phyloP scores from a whole-genome alignment of 768 basidiomycete species.

The Coprinopsis marcescibilis region DNA sequence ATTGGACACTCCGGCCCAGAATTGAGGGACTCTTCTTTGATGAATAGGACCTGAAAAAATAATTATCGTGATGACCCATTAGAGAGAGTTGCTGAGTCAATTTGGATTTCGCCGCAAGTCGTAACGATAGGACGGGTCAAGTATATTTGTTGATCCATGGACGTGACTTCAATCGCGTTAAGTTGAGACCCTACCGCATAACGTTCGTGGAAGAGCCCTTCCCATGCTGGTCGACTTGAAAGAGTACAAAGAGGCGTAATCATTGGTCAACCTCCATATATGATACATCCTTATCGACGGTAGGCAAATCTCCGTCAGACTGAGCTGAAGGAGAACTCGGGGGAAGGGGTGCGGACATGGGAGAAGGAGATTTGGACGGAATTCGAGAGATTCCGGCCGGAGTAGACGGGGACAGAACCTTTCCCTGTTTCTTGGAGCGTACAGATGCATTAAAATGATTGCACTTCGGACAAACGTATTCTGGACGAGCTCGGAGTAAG shows the following conservation, averaged over 20 bases:
- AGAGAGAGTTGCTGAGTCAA: too few species aligned
- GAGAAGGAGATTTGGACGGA: conserved; percentile 2
- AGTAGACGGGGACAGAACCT: conserved; percentile 7
- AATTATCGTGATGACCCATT: too few species aligned
- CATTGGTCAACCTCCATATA: conserved; percentile 12
- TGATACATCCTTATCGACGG: conserved; percentile 8
- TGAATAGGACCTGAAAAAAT: too few species aligned
- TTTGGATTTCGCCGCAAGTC: too few species aligned
- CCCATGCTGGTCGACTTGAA: not conserved
- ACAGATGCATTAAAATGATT: conserved; percentile 68
- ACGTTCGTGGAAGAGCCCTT: too few species aligned
- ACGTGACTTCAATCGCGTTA: too few species aligned
- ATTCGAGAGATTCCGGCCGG: conserved; percentile 10
- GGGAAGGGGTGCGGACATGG: not conserved
- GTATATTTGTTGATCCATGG: too few species aligned
- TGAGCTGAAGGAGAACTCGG: not conserved
- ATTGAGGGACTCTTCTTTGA: too few species aligned
- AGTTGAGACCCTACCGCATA: too few species aligned
- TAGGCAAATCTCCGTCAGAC: conserved; percentile 8
- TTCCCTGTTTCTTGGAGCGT: conserved; percentile 23
- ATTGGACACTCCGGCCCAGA: too few species aligned
- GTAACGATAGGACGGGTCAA: too few species aligned
- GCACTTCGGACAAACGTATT: conserved; percentile 84
- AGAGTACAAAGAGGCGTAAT: not conserved
- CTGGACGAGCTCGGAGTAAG: conserved; percentile 29